These are phyloP conservation scores for Candida tunisiensis DNA, from an alignment of 1,139 yeast genomes.

Conservation along the genomic window DNA sequence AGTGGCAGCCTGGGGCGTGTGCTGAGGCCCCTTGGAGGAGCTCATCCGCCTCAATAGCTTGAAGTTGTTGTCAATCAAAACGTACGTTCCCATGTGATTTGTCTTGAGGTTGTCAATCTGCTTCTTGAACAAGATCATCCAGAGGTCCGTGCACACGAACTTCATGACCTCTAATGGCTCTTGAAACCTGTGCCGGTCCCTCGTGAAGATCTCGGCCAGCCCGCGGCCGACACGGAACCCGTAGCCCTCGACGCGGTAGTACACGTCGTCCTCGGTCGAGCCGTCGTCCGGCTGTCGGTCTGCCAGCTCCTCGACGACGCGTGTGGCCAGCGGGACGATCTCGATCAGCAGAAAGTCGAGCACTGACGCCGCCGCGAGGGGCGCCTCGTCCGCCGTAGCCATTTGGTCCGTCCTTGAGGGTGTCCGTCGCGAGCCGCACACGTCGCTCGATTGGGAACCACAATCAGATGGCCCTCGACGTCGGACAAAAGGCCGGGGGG, in stretches of 20 bases:
- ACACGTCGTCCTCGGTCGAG: slow-evolving; percentile 33
- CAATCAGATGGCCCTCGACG: too few relatives aligned
- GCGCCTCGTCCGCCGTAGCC: background rate
- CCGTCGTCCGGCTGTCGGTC: slow-evolving; percentile 14
- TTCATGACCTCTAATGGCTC: slow-evolving; percentile 75
- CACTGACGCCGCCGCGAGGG: slow-evolving; percentile 7
- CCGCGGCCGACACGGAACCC: slow-evolving; percentile 68
- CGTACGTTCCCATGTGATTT: slow-evolving; percentile 76
- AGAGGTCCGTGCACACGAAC: slow-evolving; percentile 80
- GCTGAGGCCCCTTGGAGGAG: slow-evolving; percentile 18
- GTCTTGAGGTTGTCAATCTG: slow-evolving; percentile 88
- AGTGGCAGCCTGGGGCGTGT: slow-evolving; percentile 14
- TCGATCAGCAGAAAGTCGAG: slow-evolving; percentile 55
- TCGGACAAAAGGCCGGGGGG: too few relatives aligned
- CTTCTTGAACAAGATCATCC: slow-evolving; percentile 66
- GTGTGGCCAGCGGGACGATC: slow-evolving; percentile 51
- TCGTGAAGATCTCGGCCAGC: slow-evolving; percentile 54
- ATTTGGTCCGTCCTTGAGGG: background rate
- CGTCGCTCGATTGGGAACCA: too few relatives aligned
- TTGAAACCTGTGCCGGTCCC: slow-evolving; percentile 31
- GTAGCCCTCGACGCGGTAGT: slow-evolving; percentile 42
- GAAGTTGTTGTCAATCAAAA: slow-evolving; percentile 53
- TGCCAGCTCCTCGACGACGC: slow-evolving; percentile 28
- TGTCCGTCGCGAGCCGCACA: too few relatives aligned
- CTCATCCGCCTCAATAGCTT: slow-evolving; percentile 38